phyloP scores from a whole-genome alignment of 805 yeast genomes.

The Ogataea haglerorum region DNA sequence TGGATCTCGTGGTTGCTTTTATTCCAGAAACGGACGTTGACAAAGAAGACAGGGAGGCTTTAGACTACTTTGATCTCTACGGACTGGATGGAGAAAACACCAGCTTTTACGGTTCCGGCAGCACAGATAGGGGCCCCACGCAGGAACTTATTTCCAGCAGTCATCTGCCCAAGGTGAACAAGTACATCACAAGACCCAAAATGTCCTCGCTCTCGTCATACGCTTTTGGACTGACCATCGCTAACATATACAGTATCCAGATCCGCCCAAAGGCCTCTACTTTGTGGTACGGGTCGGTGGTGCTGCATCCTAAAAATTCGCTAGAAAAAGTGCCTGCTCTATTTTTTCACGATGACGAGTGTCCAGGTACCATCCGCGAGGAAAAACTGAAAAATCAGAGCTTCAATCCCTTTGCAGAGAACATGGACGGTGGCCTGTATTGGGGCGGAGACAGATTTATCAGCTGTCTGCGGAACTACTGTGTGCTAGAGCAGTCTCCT shows the following conservation, averaged over 20 bases:
- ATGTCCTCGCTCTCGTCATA: slow-evolving; percentile 53
- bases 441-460: slow-evolving; percentile 94
- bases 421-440: slow-evolving; percentile 47
- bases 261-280: slow-evolving; percentile 79
- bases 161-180: slow-evolving; percentile 25
- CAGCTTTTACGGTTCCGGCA: slow-evolving; percentile 16
- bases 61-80: slow-evolving; percentile 37
- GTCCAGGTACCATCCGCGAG: slow-evolving; percentile 66
- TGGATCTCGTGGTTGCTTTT: slow-evolving; percentile 63
- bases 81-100: slow-evolving; percentile 37
- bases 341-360: slow-evolving; percentile 90
- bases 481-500: slow-evolving; percentile 64
- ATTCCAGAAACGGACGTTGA: slow-evolving; percentile 51
- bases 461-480: slow-evolving; percentile 47
- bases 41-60: slow-evolving; percentile 25
- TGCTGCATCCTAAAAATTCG: slow-evolving; percentile 64
- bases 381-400: slow-evolving; percentile 56
- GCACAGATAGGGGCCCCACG: slow-evolving; percentile 11
- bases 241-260: slow-evolving; percentile 72
- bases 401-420: slow-evolving; percentile 71
- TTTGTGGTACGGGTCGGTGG: slow-evolving; percentile 89
- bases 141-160: slow-evolving; percentile 11
- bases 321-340: slow-evolving; percentile 69
- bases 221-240: slow-evolving; percentile 62
- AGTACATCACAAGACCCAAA: slow-evolving; percentile 50